Conservation (phyloP, 2,329 filamentous ascomycete species). For the Diaporthe destruens region DNA sequence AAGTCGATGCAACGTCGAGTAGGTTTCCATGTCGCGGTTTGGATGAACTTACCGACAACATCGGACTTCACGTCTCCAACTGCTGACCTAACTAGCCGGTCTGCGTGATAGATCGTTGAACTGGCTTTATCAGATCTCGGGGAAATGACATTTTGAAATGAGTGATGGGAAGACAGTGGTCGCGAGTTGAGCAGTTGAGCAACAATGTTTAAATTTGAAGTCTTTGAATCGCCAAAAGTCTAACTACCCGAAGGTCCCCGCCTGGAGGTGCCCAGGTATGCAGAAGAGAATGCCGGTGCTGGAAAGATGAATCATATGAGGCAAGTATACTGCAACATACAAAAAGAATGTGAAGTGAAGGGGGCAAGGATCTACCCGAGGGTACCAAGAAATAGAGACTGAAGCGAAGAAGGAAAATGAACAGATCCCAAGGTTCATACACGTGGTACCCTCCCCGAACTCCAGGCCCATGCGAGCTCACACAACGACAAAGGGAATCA, state of each 20-base stretch:
- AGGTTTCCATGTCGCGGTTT: not conserved
- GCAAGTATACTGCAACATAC: not conserved
- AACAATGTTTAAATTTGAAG: not conserved
- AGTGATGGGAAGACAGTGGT: too few species aligned
- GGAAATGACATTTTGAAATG: not conserved
- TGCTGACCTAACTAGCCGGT: not conserved
- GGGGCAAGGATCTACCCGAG: constrained; percentile 6
- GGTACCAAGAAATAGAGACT: not conserved
- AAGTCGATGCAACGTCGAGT: not conserved
- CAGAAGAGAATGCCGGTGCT: constrained; percentile 23
- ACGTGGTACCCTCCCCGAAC: constrained; percentile 32
- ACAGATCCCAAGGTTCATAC: constrained; percentile 4
- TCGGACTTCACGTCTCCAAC: not conserved
- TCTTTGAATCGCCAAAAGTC: not conserved
- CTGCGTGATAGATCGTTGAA: not conserved
- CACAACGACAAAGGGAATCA: constrained; percentile 10
- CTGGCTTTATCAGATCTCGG: not conserved
- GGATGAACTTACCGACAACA: not conserved
- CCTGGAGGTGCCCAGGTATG: constrained; percentile 29
- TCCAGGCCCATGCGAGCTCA: constrained; percentile 7
- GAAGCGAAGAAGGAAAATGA: constrained; percentile 10
- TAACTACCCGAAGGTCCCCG: constrained; percentile 20
- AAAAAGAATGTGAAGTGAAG: constrained; percentile 13
- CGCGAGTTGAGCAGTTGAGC: not conserved
- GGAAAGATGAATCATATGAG: not conserved